Evolutionary conservation across 352 stramenopile species (phyloP).

Genomic region (Nothophytophthora sp.): DNA sequence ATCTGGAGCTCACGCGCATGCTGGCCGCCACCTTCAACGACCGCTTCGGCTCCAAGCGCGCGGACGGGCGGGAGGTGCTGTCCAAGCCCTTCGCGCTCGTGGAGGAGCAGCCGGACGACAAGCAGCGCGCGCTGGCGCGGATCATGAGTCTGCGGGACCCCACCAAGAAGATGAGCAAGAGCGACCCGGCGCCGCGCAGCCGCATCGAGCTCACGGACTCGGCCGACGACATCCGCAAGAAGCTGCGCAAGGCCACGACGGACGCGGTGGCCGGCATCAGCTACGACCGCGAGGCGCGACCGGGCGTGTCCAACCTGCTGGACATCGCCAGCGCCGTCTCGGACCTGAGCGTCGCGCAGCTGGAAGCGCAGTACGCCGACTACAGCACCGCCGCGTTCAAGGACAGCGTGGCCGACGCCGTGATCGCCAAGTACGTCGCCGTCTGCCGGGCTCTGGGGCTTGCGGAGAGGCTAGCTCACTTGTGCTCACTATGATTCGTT

Average conservation of each 20-base stretch:
- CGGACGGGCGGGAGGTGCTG: constrained; percentile 37
- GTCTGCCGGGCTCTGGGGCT: no score
- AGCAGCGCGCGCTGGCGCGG: constrained; percentile 60
- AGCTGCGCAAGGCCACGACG: constrained; percentile 90
- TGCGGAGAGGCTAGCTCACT: no score
- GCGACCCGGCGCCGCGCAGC: constrained; percentile 86
- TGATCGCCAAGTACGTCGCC: constrained; percentile 93
- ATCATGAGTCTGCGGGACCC: constrained; percentile 98
- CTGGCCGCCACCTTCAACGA: constrained; percentile 97
- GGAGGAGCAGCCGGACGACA: constrained; percentile 38
- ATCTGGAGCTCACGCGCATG: constrained; percentile 98
- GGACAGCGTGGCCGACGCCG: constrained; percentile 92
- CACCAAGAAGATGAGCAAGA: constrained; percentile 99
- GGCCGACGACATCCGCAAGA: constrained; percentile 78
- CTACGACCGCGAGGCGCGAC: constrained; percentile 92
- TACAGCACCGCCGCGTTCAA: constrained; percentile 94
- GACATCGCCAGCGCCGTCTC: constrained; percentile 88
- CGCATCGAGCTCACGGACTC: constrained; percentile 95
- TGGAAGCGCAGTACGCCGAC: constrained; percentile 58
- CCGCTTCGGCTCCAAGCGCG: constrained; percentile 74
- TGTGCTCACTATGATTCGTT: constrained; percentile 13
- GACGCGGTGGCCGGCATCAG: constrained; percentile 74
- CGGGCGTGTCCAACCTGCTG: constrained; percentile 96
- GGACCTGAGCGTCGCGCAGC: constrained; percentile 74
- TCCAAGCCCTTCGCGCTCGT: constrained; percentile 55